Evolutionary conservation across 257 asterid species (phyloP), one percentile per base, ranked within the genome.

Genomic region (Plectranthus barbatus): DNA sequence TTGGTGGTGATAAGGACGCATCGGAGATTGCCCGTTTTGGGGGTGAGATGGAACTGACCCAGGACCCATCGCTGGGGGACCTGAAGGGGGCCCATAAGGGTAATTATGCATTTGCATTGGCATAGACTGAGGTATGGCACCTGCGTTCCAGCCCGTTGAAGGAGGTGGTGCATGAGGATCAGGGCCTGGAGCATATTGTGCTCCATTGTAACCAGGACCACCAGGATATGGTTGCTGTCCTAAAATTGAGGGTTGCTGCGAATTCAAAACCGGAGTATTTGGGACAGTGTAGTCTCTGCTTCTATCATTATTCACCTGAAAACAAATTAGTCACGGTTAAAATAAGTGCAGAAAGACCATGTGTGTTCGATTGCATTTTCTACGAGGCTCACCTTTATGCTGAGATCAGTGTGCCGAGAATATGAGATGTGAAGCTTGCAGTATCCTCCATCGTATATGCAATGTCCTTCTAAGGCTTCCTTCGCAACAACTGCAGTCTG

Each of bases 321-420:
- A 76, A 60, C 67, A 76, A 26, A 17, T 52, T 3, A 19, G 48
- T 24, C 50, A 18, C 5, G 24, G 63, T 50, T 53, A 33, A 63
- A 29, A 52, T 51, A 10, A 20, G 44, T 50, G 56, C 39, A 50
- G 36, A 29, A 13, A 34, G 10, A 20, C 26, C 56, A 29, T 60
- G 26, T 23, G 7, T 52, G 66, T 51, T 56, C 8, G 47, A 19
- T 11, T 47, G 26, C 53, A 52, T 53, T 55, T 24, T 18, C 4
- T 40, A 9, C 7, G 41, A 23, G 60, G 46, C 74, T 64, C 78
- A 81, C 99, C 91, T 90, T 87, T 57, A 93, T 90, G 74, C 99
- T 93, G 78, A 93, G 96, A 81, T 93, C 99, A 60, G 90, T 87
- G 77, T 93, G 97, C 36, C 97, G 86, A 66, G 99, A 93, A 81